Base-by-base conservation (phyloP, 2,329 filamentous ascomycete species). In the Fusarium virguliforme region DNA sequence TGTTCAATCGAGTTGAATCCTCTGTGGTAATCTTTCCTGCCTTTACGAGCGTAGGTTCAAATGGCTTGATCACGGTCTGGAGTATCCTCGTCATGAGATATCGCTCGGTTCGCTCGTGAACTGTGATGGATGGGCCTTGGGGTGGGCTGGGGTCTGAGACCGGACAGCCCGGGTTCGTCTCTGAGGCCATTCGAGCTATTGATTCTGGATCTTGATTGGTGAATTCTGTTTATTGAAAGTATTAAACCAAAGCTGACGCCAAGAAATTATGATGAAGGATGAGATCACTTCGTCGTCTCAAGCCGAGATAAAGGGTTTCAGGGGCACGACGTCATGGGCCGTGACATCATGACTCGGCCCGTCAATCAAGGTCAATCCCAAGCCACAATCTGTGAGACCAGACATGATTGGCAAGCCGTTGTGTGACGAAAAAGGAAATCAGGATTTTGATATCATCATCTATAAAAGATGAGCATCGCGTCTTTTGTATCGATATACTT, bases 1-100 rank as follows among this genome's bases (percentile, higher is more conserved):
- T 58, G 9, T 54, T 68, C 13, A 74, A 63, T 12, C 67, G 46
- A 3, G 68, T 71, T 1, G 71, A 70, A 9, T 66, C 65, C 22
- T 50, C 8, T 4, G 72, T 62, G 1, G 57, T 50, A 1, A 60
- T 46, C 13, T 66, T 64, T 0, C 67, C 54, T 1, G 48, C n/a
- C 2, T 74, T 38, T 7, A 70, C 64, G 9, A 74, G 1, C 0
- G 41, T 51, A 1, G 74, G 74, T 1, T 64, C 72, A 0, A 72
- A 38, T 1, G 74, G 74, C 3, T 64, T 68, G 2, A 76, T 60
- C 3, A 70, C 6, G 1, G 46, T 10, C 0, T 76, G 70, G 4
- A 76, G 43, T 1, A 73, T 1, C 5, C 64, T 61, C 0, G 61
- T 75, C 1, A 65, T 43, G 18, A 62, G 48, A 10, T 70, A 71